These are phyloP conservation scores for Pichia sp. DNA, from an alignment of 1,139 yeast genomes.

Conservation along the genomic window DNA sequence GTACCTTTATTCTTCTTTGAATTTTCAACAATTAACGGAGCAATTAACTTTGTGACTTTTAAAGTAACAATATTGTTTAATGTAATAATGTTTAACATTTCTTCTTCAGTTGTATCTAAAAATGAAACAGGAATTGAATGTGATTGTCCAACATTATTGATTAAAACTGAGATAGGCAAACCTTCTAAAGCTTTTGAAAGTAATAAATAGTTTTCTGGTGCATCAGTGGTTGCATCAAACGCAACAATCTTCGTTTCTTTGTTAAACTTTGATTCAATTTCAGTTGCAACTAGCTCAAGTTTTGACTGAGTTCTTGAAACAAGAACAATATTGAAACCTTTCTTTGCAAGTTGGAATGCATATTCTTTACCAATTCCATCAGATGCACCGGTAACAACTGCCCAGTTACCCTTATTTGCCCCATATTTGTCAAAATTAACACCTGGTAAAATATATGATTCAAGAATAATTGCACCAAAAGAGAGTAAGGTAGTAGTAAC, in stretches of 20 bases:
- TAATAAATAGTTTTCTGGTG: slow-evolving; percentile 45
- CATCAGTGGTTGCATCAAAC: slow-evolving; percentile 67
- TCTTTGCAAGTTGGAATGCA: slow-evolving; percentile 75
- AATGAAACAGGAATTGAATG: slow-evolving; percentile 95
- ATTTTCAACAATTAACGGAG: slow-evolving; percentile 59
- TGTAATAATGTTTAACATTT: slow-evolving; percentile 71
- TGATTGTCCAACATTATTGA: slow-evolving; percentile 92
- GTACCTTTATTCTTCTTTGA: slow-evolving; percentile 34
- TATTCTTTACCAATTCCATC: slow-evolving; percentile 97
- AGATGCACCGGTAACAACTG: slow-evolving; percentile 92
- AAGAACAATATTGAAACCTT: slow-evolving; percentile 75
- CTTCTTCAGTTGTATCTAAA: slow-evolving; percentile 66
- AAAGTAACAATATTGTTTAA: slow-evolving; percentile 83
- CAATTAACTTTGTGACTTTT: slow-evolving; percentile 68
- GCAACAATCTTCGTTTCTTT: slow-evolving; percentile 65
- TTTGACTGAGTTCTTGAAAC: slow-evolving; percentile 81
- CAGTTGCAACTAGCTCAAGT: slow-evolving; percentile 59
- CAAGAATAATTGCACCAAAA: slow-evolving; percentile 41
- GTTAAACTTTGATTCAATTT: slow-evolving; percentile 51
- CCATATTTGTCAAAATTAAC: slow-evolving; percentile 66
- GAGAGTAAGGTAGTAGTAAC: slow-evolving; percentile 37
- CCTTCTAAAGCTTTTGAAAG: slow-evolving; percentile 44
- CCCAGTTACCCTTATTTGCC: slow-evolving; percentile 64
- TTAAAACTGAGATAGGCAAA: slow-evolving; percentile 57
- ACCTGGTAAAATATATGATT: slow-evolving; percentile 59